Evolutionary conservation across 2,329 filamentous ascomycete species (phyloP), one percentile per base, ranked within the genome.

Genomic region (Microcyclosporella mali): DNA sequence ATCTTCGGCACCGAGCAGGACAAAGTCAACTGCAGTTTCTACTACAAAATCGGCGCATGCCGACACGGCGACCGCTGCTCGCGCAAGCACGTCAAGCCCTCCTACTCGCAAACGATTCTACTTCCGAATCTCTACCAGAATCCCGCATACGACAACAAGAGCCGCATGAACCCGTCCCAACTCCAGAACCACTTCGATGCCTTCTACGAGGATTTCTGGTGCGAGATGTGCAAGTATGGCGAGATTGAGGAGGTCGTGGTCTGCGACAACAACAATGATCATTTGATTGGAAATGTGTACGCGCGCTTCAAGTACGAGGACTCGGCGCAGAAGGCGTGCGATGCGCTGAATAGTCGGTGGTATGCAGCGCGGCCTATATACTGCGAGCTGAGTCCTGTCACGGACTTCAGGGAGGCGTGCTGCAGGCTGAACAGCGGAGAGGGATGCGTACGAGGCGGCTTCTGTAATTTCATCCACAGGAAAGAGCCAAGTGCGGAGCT

Each of bases 291-390:
- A 62, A 98, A 98, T 70, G 92, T 98, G 61, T 98, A 98, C 73
- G 92, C 92, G 39, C 88, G 92, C 57, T 98, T 97, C 84, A 98
- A 98, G 72, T 98, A 97, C 77, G 92, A 98, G 77, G 92, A 98
- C 68, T 84, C 83, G 41, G 89, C 92, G 39, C 89, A 97, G 67
- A 79, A 81, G 52, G 92, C 92, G 49, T 95, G 90, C 76, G 92
- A 97, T 70, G 84, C 84, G 48, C 79, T 97, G 57, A 98, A 97
- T 70, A 82, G 78, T 45, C 83, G 92, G 60, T 98, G 92, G 92
- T 98, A 98, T 71, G 90, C 92, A 48, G 92, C 87, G 15, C 78
- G 92, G 40, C 92, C 92, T 52, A 94, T 98, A 68, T 98, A 98
- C 74, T 95, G 90, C 79, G 92, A 98, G 70, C 74, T 98, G 43